Evolutionary conservation across 2,329 filamentous ascomycete species (phyloP).

Genomic region (Colletotrichum neosansevieriae): DNA sequence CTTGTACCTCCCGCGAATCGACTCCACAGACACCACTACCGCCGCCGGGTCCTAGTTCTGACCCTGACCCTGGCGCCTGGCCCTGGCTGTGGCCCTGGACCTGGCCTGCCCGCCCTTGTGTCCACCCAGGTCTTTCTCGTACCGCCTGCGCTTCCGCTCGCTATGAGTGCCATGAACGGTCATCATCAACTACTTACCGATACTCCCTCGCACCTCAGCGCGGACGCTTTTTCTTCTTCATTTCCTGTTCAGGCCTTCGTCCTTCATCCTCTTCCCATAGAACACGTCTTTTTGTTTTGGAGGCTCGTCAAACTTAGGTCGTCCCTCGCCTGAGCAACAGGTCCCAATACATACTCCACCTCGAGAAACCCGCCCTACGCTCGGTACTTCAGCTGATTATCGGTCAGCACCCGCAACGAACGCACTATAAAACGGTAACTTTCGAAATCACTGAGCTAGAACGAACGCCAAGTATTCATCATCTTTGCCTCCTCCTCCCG

Average conservation of each 20-base stretch:
- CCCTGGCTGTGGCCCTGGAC: conserved; percentile 32
- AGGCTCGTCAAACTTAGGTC: not conserved
- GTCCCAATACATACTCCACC: not conserved
- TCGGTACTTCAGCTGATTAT: conserved; percentile 23
- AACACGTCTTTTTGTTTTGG: not conserved
- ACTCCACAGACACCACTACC: conserved; percentile 34
- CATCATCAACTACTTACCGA: conserved; percentile 33
- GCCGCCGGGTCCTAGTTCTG: conserved; percentile 32
- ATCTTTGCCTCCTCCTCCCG: not conserved
- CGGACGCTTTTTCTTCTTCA: not conserved
- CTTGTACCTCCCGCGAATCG: conserved; percentile 38
- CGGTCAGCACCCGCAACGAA: conserved; percentile 11
- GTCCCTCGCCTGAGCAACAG: not conserved
- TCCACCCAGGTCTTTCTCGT: conserved; percentile 26
- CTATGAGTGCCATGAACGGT: conserved; percentile 25
- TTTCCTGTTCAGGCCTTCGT: not conserved
- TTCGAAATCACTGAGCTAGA: conserved; percentile 6
- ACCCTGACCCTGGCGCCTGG: conserved; percentile 35
- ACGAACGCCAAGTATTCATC: conserved; percentile 11
- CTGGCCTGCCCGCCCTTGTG: conserved; percentile 31
- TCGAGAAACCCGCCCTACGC: not conserved
- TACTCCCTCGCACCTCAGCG: conserved; percentile 18
- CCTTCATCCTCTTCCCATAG: not conserved
- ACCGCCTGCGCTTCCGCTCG: conserved; percentile 31
- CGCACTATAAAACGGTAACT: conserved; percentile 12